A percentile compares a stretch with the other conserved stretches of the same genome.
Evolutionary conservation across 2,329 filamentous ascomycete species (phyloP).

Genomic region (Magnaporthiopsis rhizophila): DNA sequence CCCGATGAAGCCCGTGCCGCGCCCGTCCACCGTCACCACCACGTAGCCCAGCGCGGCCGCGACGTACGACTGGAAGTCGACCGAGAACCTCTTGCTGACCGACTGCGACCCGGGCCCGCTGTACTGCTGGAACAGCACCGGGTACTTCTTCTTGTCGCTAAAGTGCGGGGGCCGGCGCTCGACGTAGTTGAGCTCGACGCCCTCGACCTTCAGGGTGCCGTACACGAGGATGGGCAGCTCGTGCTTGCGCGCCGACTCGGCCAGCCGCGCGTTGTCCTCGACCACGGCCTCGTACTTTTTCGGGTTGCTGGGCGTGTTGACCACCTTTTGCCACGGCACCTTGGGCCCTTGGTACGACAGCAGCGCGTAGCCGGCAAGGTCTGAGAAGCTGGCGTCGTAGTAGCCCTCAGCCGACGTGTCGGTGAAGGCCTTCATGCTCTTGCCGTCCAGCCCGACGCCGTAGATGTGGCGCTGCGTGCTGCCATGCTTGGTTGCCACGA

Average conservation of each 20-base stretch:
- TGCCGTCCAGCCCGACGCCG: slow-evolving; percentile 76
- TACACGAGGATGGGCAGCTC: slow-evolving; percentile 80
- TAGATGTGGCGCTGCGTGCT: slow-evolving; percentile 90
- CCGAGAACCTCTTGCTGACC: slow-evolving; percentile 69
- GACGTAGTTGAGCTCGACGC: slow-evolving; percentile 61
- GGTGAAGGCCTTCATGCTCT: slow-evolving; percentile 63
- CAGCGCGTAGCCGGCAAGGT: slow-evolving; percentile 72
- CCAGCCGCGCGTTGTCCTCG: slow-evolving; percentile 69
- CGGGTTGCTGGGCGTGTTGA: slow-evolving; percentile 68
- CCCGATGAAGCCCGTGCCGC: slow-evolving; percentile 86
- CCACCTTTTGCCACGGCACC: slow-evolving; percentile 84
- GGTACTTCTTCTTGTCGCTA: slow-evolving; percentile 73
- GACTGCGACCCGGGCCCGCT: slow-evolving; percentile 89
- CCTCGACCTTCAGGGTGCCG: slow-evolving; percentile 76
- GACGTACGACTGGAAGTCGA: slow-evolving; percentile 88
- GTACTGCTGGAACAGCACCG: slow-evolving; percentile 91
- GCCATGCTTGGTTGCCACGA: slow-evolving; percentile 76
- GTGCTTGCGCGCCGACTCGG: slow-evolving; percentile 61
- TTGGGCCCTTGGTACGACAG: slow-evolving; percentile 76
- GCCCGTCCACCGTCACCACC: slow-evolving; percentile 88
- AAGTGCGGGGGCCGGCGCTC: slow-evolving; percentile 90
- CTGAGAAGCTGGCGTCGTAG: slow-evolving; percentile 78
- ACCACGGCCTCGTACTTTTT: slow-evolving; percentile 60
- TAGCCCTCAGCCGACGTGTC: slow-evolving; percentile 67
- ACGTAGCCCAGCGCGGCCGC: slow-evolving; percentile 83